A percentile compares a stretch with the other conserved stretches of the same genome.
Conservation (phyloP, 2,329 filamentous ascomycete genomes). For the Xylaria digitata region DNA sequence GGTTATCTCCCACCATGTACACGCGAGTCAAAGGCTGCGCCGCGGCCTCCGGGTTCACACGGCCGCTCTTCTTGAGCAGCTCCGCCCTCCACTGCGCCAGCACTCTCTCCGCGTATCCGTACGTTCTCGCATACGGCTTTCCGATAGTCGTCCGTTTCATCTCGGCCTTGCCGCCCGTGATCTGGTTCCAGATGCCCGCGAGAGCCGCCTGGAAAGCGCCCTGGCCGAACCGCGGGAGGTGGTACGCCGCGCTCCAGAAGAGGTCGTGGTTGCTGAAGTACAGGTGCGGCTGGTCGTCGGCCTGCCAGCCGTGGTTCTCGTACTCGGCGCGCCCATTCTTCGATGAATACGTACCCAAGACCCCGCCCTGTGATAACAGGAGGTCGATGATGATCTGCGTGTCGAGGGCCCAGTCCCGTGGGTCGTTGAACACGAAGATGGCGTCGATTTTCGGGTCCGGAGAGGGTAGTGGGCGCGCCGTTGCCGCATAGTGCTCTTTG, state of each 20-base stretch:
- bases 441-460: constrained; percentile 80
- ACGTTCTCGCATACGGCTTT: constrained; percentile 83
- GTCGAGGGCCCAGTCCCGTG: constrained; percentile 94
- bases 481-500: constrained; percentile 68
- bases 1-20: constrained; percentile 95
- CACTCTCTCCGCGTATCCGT: constrained; percentile 83
- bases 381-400: constrained; percentile 86
- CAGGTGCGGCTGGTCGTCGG: constrained; percentile 81
- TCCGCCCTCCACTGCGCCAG: constrained; percentile 70
- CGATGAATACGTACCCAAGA: constrained; percentile 80
- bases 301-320: constrained; percentile 82
- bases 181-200: constrained; percentile 79
- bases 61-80: constrained; percentile 52
- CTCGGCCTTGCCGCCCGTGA: constrained; percentile 70
- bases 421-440: constrained; percentile 94
- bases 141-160: constrained; percentile 78
- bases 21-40: constrained; percentile 72
- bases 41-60: constrained; percentile 39
- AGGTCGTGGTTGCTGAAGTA: constrained; percentile 94
- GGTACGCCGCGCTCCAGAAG: constrained; percentile 87
- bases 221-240: constrained; percentile 87
- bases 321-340: constrained; percentile 75
- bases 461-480: constrained; percentile 67
- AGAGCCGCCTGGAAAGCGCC: constrained; percentile 89
- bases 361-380: constrained; percentile 80